phyloP scores from a whole-genome alignment of 495 filamentous ascomycete genomes.

The Chaetomium cochliodes region DNA sequence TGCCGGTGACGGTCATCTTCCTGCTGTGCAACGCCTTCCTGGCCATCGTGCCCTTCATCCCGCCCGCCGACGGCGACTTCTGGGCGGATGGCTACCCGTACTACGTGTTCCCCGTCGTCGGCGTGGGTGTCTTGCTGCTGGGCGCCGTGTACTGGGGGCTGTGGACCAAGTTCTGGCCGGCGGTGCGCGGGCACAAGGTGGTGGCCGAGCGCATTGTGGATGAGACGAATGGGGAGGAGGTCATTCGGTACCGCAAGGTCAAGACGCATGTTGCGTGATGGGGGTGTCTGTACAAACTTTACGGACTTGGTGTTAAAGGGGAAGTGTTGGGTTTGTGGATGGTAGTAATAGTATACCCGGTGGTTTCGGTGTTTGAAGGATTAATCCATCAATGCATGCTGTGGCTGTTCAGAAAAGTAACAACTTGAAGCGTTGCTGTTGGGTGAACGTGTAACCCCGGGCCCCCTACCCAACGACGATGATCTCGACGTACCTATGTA shows the following conservation, averaged over 20 bases:
- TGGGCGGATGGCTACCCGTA: slow-evolving; percentile 53
- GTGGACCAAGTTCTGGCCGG: slow-evolving; percentile 51
- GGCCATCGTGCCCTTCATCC: slow-evolving; percentile 51
- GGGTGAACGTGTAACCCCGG: too few species aligned
- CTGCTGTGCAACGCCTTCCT: slow-evolving; percentile 51
- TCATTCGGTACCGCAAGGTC: slow-evolving; percentile 39
- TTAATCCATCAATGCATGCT: too few species aligned
- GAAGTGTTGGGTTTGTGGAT: too few species aligned
- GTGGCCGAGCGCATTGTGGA: slow-evolving; percentile 52
- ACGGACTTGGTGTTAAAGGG: too few species aligned
- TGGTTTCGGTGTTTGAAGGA: too few species aligned
- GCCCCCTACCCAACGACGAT: too few species aligned
- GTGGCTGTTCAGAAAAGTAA: too few species aligned
- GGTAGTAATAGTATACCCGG: too few species aligned
- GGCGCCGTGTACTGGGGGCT: slow-evolving; percentile 53
- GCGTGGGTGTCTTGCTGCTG: slow-evolving; percentile 46
- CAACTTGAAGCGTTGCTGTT: too few species aligned
- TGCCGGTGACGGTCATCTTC: slow-evolving; percentile 45
- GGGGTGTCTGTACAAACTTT: too few species aligned
- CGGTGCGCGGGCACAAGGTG: slow-evolving; percentile 44
- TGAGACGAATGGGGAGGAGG: slow-evolving; percentile 50
- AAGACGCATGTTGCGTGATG: slow-evolving; percentile 24
- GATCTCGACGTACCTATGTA: too few species aligned
- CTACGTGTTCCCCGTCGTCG: slow-evolving; percentile 53
- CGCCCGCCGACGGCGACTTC: slow-evolving; percentile 52